Percentiles rank a stretch among this genome's conserved stretches.
Evolutionary conservation across 352 stramenopile genomes (phyloP).

Genomic region (Sclerospora graminicola): DNA sequence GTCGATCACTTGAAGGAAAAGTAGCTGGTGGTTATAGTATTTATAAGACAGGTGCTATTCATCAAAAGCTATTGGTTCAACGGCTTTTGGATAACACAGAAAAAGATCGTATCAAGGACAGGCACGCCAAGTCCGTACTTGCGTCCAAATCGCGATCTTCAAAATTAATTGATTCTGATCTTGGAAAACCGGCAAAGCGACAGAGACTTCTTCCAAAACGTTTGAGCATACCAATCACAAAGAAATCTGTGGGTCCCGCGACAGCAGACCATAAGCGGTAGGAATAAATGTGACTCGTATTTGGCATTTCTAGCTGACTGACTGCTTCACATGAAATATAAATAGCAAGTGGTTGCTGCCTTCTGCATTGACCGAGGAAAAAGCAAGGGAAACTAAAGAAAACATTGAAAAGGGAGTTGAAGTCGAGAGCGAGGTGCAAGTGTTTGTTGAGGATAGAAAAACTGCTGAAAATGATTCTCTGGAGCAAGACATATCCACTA

Average conservation of each 20-base stretch:
- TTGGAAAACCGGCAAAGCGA: conserved; percentile 12
- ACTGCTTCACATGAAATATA: conserved; percentile 2
- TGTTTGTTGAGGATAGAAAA: background rate
- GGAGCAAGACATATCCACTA: background rate
- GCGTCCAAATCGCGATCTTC: conserved; percentile 60
- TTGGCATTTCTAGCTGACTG: background rate
- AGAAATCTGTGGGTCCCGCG: conserved; percentile 3
- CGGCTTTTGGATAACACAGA: conserved; percentile 61
- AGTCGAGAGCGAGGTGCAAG: conserved; percentile 2
- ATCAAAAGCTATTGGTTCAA: conserved; percentile 78
- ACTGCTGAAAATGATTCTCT: background rate
- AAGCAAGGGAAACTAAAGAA: conserved; percentile 21
- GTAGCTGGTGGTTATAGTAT: conserved; percentile 31
- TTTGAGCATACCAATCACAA: conserved; percentile 3
- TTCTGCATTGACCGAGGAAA: conserved; percentile 28
- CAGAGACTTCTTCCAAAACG: conserved; percentile 10
- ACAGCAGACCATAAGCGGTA: conserved; percentile 14
- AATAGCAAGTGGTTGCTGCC: conserved; percentile 15
- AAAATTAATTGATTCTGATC: conserved; percentile 37
- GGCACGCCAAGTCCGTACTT: conserved; percentile 59
- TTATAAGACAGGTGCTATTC: conserved; percentile 45
- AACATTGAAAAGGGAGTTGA: conserved; percentile 32
- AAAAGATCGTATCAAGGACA: conserved; percentile 77
- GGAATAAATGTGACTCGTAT: background rate
- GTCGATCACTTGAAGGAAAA: conserved; percentile 4